These are phyloP conservation scores for Mikania micrantha DNA, from an alignment of 129 eudicot species.

Conservation along the genomic window DNA sequence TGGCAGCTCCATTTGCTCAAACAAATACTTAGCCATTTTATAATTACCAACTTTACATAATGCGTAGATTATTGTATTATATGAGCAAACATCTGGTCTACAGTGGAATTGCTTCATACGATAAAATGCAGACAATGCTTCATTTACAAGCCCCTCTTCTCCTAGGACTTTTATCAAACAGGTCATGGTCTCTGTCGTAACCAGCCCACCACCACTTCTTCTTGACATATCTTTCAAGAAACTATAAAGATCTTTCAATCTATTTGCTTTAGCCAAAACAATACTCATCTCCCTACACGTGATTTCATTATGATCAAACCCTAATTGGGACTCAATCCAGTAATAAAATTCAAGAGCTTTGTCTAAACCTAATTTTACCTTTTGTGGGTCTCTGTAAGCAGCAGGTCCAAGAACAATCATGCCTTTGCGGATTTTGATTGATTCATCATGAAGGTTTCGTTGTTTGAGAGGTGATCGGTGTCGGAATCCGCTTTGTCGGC, in stretches of 20 bases:
- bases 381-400: constrained; percentile 55
- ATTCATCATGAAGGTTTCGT: constrained; percentile 52
- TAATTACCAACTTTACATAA: constrained; percentile 81
- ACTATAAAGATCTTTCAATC: constrained; percentile 49
- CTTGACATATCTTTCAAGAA: constrained; percentile 73
- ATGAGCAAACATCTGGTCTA: constrained; percentile 74
- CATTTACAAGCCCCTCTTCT: constrained; percentile 70
- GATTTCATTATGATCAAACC: constrained; percentile 57
- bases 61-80: constrained; percentile 57
- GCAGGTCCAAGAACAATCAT: constrained; percentile 65
- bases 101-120: constrained; percentile 85
- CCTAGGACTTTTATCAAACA: constrained; percentile 87
- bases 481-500: constrained; percentile 57
- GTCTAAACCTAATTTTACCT: constrained; percentile 42
- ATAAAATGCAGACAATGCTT: constrained; percentile 61
- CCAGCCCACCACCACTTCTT: constrained; percentile 31
- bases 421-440: constrained; percentile 30
- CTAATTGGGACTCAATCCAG: constrained; percentile 64
- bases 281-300: constrained; percentile 79
- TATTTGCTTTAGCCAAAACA: constrained; percentile 59
- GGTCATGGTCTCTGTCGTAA: constrained; percentile 63
- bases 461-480: constrained; percentile 80
- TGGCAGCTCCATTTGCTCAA: constrained; percentile 88
- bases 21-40: constrained; percentile 67
- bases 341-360: constrained; percentile 65